Conservation (phyloP, 441 rosid genomes). For the Pelargonium cotyledonis region DNA sequence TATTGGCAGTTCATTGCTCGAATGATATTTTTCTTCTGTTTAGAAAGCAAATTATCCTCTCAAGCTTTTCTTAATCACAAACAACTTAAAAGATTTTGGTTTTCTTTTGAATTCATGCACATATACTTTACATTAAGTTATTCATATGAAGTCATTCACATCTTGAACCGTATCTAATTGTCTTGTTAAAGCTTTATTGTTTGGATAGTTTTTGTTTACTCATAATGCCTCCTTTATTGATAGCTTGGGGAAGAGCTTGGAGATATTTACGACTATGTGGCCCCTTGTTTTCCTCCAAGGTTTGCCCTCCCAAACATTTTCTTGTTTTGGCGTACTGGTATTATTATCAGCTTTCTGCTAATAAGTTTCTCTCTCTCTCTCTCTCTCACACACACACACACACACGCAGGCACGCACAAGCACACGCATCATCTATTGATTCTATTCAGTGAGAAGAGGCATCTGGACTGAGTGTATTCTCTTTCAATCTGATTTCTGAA, state of each 20-base stretch:
- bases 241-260: constrained; percentile 99
- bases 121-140: not conserved
- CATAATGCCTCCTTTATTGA: constrained; percentile 13
- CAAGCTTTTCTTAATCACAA: no score
- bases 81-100: no score
- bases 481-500: no score
- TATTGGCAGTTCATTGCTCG: no score
- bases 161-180: not conserved
- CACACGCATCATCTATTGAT: no score
- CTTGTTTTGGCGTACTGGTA: constrained; percentile 18
- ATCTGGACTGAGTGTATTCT: no score
- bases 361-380: not conserved
- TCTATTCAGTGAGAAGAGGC: no score
- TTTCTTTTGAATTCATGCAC: no score
- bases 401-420: no score
- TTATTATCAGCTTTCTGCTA: not conserved
- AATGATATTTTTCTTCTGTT: no score
- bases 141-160: not conserved
- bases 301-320: constrained; percentile 26
- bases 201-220: constrained; percentile 12
- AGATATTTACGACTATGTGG: constrained; percentile 95
- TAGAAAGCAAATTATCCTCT: no score
- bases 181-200: constrained; percentile 3
- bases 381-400: not conserved
- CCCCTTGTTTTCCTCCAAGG: constrained; percentile 99